These are phyloP conservation scores for Jacaranda copaia DNA, from an alignment of 257 asterid species.

Conservation along the genomic window DNA sequence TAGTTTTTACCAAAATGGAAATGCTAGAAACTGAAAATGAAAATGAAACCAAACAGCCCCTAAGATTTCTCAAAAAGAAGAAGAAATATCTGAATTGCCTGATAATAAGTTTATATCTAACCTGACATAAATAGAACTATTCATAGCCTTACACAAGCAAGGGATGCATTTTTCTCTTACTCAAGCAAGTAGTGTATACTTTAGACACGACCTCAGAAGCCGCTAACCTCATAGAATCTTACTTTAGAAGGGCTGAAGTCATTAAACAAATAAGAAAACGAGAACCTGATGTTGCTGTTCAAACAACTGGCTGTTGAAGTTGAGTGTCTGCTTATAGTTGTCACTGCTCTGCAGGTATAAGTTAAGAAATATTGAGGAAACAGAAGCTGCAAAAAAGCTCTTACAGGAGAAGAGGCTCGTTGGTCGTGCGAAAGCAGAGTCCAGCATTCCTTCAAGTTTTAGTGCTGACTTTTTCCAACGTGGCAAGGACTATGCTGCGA, in stretches of 20 bases:
- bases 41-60: too few relatives aligned
- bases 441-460: slow-evolving; percentile 84
- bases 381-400: slow-evolving; percentile 97
- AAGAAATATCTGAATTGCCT: not conserved
- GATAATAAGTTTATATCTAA: not conserved
- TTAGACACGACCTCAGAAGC: not conserved
- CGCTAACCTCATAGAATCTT: not conserved
- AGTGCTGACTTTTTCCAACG: slow-evolving; percentile 89
- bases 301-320: slow-evolving; percentile 31
- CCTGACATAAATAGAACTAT: slow-evolving; percentile 2
- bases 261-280: slow-evolving; percentile 10
- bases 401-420: slow-evolving; percentile 90
- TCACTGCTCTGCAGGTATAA: slow-evolving; percentile 66
- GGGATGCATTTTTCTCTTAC: slow-evolving; percentile 1
- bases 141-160: slow-evolving; percentile 12
- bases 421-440: slow-evolving; percentile 72
- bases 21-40: too few relatives aligned
- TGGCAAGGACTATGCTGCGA: slow-evolving; percentile 88
- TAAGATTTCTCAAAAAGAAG: not conserved
- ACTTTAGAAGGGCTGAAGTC: not conserved
- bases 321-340: slow-evolving; percentile 32
- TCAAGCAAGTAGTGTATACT: slow-evolving; percentile 3
- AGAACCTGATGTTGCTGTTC: not conserved
- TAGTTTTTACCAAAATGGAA: too few relatives aligned
- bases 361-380: slow-evolving; percentile 91